phyloP scores from a whole-genome alignment of 2,329 filamentous ascomycete species.

The Aspergillus sojae region DNA sequence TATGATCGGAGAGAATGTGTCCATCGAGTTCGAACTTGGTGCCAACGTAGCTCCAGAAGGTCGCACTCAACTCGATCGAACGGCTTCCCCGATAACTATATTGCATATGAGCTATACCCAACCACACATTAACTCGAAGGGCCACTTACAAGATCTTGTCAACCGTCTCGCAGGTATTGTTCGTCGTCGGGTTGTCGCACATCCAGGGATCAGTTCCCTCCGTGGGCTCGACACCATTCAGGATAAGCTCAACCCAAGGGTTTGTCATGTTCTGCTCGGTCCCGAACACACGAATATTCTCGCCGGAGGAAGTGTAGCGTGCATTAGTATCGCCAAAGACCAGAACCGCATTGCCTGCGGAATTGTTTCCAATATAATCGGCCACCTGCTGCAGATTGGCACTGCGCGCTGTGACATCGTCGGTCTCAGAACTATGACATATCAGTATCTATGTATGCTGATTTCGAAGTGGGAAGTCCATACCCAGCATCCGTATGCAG shows the following conservation, averaged over 20 bases:
- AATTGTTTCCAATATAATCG: conserved; percentile 59
- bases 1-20: conserved; percentile 64
- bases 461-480: background rate
- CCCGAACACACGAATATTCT: conserved; percentile 57
- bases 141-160: conserved; percentile 60
- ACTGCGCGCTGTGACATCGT: conserved; percentile 59
- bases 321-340: conserved; percentile 68
- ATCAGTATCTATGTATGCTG: background rate
- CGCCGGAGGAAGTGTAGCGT: conserved; percentile 61
- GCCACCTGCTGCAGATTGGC: conserved; percentile 63
- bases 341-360: conserved; percentile 63
- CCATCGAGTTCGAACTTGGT: conserved; percentile 62
- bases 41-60: conserved; percentile 53
- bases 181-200: conserved; percentile 62
- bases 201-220: conserved; percentile 41
- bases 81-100: conserved; percentile 31
- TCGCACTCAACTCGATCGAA: conserved; percentile 56
- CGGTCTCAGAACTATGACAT: conserved; percentile 44
- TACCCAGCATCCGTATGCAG: conserved; percentile 67
- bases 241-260: conserved; percentile 61
- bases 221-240: conserved; percentile 50
- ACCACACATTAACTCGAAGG: conserved; percentile 10
- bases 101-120: background rate
- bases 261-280: conserved; percentile 59
- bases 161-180: conserved; percentile 63